Evolutionary conservation across 768 basidiomycete genomes (phyloP).

Genomic region (Kwoniella mangroviensis): DNA sequence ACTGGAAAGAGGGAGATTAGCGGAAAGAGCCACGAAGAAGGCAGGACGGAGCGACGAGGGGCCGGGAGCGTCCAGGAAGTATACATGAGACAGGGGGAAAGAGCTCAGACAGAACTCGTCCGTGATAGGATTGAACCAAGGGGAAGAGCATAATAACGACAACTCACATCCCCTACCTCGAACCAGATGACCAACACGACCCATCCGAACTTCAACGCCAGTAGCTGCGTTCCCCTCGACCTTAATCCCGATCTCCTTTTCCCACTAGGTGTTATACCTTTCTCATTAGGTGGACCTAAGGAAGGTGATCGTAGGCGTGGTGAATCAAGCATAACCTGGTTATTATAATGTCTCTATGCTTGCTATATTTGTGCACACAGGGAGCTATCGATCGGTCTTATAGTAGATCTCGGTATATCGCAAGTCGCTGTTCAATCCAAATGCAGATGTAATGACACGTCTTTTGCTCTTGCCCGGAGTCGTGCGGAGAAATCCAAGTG

Average conservation of each 20-base stretch:
- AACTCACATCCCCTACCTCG: constrained; percentile 64
- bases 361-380: too few relatives aligned
- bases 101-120: neutral
- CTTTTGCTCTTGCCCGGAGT: too few relatives aligned
- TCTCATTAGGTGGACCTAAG: constrained; percentile 15
- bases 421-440: too few relatives aligned
- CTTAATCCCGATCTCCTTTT: constrained; percentile 38
- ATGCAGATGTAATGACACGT: too few relatives aligned
- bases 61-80: too few relatives aligned
- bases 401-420: too few relatives aligned
- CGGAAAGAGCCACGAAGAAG: neutral
- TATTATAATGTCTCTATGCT: too few relatives aligned
- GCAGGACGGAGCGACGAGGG: too few relatives aligned
- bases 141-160: neutral
- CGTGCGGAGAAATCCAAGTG: too few relatives aligned
- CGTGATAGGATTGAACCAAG: neutral
- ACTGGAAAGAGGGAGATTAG: constrained; percentile 29
- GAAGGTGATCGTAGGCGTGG: constrained; percentile 14
- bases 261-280: neutral
- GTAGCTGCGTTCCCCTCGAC: constrained; percentile 41
- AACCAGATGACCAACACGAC: constrained; percentile 69
- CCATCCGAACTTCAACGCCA: constrained; percentile 63
- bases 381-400: too few relatives aligned
- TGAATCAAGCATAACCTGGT: constrained; percentile 19
- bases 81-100: constrained; percentile 13